phyloP scores from a whole-genome alignment of 1,284 basidiomycete species.

The Vanrija sp. region DNA sequence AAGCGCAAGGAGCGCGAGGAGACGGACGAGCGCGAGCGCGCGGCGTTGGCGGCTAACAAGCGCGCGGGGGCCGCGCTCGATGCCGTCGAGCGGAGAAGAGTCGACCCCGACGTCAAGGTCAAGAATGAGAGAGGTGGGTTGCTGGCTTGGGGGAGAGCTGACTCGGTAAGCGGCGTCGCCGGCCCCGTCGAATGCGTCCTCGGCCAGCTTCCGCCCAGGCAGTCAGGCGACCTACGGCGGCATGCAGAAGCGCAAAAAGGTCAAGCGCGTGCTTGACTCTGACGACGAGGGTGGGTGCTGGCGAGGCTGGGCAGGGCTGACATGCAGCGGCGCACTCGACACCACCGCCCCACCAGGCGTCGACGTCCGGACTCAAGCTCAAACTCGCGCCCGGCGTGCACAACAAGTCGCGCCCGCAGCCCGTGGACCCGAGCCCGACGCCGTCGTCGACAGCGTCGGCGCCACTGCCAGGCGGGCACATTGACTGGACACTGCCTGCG shows the following conservation, averaged over 20 bases:
- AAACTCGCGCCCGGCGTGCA: constrained; percentile 28
- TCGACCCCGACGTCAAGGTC: constrained; percentile 29
- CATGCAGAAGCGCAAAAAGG: constrained; percentile 77
- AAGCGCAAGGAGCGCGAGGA: constrained; percentile 57
- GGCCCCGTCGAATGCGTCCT: constrained; percentile 40
- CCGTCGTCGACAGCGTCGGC: constrained; percentile 25
- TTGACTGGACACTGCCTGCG: constrained; percentile 42
- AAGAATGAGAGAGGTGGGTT: constrained; percentile 37
- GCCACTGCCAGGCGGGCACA: constrained; percentile 39
- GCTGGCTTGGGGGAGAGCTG: constrained; percentile 6
- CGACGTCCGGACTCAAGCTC: constrained; percentile 41
- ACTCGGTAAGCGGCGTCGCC: constrained; percentile 28
- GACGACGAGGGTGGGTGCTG: constrained; percentile 65
- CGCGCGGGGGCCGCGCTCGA: constrained; percentile 29
- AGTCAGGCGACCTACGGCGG: constrained; percentile 31
- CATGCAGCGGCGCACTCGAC: constrained; percentile 48
- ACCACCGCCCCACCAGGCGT: constrained; percentile 23
- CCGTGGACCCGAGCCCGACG: constrained; percentile 49
- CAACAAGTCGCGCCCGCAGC: constrained; percentile 25
- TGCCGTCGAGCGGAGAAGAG: constrained; percentile 25
- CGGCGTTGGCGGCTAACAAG: constrained; percentile 32
- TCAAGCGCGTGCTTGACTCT: constrained; percentile 64
- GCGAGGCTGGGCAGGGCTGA: neutral
- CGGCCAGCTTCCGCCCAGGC: constrained; percentile 26
- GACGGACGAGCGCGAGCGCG: constrained; percentile 59